Percentiles rank a stretch among this genome's conserved stretches.
Conservation (phyloP, 352 stramenopile genomes). For the Pythium myriotylum region DNA sequence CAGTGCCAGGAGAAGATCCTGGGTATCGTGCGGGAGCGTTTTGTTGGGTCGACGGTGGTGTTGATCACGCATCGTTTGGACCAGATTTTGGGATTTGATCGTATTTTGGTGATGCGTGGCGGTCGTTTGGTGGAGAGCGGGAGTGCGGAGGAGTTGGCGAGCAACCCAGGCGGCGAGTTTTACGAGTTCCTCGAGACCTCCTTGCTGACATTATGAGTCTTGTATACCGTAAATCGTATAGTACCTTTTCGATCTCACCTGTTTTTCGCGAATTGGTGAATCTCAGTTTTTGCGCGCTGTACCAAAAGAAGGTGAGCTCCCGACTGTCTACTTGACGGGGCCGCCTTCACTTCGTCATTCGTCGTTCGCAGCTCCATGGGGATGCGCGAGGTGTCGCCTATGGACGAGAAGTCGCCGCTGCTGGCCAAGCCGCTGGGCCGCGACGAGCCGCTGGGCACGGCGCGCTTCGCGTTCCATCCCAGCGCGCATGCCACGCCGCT, state of each 20-base stretch:
- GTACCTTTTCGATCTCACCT: too few relatives aligned
- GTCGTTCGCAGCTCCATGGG: too few relatives aligned
- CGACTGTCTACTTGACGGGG: too few relatives aligned
- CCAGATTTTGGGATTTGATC: conserved; percentile 24
- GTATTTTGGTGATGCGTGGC: conserved; percentile 22
- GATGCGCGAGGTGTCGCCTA: too few relatives aligned
- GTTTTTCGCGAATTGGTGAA: too few relatives aligned
- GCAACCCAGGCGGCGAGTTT: conserved; percentile 7
- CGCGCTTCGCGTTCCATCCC: conserved; percentile 28
- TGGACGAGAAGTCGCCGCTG: too few relatives aligned
- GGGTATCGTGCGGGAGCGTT: conserved; percentile 54
- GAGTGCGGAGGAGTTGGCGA: conserved; percentile 8
- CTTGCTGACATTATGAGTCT: conserved; percentile 14
- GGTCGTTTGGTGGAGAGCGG: conserved; percentile 19
- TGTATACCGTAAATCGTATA: too few relatives aligned
- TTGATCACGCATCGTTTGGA: conserved; percentile 23
- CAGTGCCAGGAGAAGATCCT: conserved; percentile 83
- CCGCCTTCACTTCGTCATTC: too few relatives aligned
- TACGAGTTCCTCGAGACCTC: conserved; percentile 27
- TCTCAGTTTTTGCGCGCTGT: too few relatives aligned
- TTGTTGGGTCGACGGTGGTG: conserved; percentile 26
- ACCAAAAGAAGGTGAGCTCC: too few relatives aligned
- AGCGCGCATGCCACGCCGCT: conserved; percentile 33
- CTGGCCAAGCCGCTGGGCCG: too few relatives aligned
- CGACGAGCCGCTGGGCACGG: background rate